Evolutionary conservation across 192 early-diverging fungal genomes (phyloP).

Genomic region (Cetraspora pellucida): DNA sequence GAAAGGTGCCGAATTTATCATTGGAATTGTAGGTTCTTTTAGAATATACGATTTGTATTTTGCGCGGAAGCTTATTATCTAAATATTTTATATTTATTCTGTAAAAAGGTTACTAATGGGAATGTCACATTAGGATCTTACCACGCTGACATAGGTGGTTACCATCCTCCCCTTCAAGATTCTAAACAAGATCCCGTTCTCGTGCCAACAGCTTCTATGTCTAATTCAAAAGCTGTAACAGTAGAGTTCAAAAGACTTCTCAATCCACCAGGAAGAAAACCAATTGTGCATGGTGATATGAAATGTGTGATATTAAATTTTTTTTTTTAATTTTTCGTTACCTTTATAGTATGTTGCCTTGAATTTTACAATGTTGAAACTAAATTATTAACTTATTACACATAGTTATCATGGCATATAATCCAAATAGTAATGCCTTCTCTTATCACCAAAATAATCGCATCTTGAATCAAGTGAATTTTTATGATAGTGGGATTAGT

Average conservation of each 20-base stretch:
- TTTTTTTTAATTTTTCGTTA: too few relatives aligned
- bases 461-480: not conserved
- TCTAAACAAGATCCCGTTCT: too few relatives aligned
- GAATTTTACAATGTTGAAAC: too few relatives aligned
- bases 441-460: conserved; percentile 10
- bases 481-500: not conserved
- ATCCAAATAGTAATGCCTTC: not conserved
- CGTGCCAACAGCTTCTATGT: not conserved
- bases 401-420: conserved; percentile 15
- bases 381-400: too few relatives aligned
- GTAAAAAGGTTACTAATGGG: conserved; percentile 11
- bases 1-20: conserved; percentile 12
- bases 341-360: too few relatives aligned
- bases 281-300: not conserved
- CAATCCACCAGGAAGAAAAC: not conserved
- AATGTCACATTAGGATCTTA: not conserved
- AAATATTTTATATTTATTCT: not conserved
- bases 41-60: not conserved
- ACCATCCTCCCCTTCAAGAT: not conserved
- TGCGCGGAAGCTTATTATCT: not conserved
- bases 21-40: conserved; percentile 1
- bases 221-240: too few relatives aligned
- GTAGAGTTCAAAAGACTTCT: conserved; percentile 2
- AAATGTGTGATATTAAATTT: not conserved
- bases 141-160: not conserved